Evolutionary conservation across 75 land plant species (phyloP), one percentile per base, ranked within the genome.

Genomic region (Pseudotsuga menziesii): DNA sequence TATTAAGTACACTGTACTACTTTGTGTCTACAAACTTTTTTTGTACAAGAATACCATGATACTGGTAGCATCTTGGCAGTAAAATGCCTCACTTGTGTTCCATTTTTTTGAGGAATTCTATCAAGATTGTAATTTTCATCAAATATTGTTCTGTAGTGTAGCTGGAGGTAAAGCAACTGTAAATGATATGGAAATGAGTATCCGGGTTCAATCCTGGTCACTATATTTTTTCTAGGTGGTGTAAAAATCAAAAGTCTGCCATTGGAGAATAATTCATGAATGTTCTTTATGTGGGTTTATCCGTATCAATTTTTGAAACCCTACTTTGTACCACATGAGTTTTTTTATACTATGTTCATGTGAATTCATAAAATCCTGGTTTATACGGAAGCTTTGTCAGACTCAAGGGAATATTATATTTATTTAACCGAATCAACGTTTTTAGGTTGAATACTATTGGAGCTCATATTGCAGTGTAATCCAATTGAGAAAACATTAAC

Each of bases 281-380:
- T 69, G 72, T n/a, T 69, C 52, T 69, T 69, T 39, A 23, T 41
- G 72, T 9, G 72, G 72, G 54, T 69, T 69, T 69, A 25, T 69
- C 12, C 17, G 41, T n/a, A 0, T 41, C n/a, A 3, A 41, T 69
- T 41, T 69, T 20, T 5, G 48, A 41, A 69, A 16, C 72, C 72
- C 54, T 41, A 39, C n/a, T 44, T 69, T 41, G 72, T 69, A 69
- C 52, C 72, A 69, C 4, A 48, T 48, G 23, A 41, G 25, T 69
- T 11, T 41, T n/a, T 69, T 19, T 41, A 39, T 69, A 0, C 12
- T n/a, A 69, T 41, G 54, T 2, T 20, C 72, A 41, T 39, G 23
- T 39, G 44, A n/a, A 39, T 41, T 12, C n/a, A 69, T 19, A 69
- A 12, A 48, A 48, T 9, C 54, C 54, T 69, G 72, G 39, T 41